Percentiles rank a stretch among this genome's conserved stretches.
phyloP scores from a whole-genome alignment of 805 yeast genomes.

The Jamesozyma spencerorum region DNA sequence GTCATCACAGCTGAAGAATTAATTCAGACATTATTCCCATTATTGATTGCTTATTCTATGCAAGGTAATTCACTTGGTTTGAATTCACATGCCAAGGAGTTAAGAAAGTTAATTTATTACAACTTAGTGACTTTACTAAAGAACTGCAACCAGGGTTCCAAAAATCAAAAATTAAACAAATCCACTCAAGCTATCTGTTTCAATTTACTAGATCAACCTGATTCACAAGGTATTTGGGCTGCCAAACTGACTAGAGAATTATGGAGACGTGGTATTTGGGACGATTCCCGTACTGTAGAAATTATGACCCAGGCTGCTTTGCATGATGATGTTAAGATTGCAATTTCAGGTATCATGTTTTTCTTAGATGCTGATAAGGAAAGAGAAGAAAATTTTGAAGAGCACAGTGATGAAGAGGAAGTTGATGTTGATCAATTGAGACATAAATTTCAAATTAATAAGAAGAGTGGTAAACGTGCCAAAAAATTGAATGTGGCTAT shows the following conservation, averaged over 20 bases:
- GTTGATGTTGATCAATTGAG: slow-evolving; percentile 63
- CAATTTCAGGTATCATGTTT: slow-evolving; percentile 81
- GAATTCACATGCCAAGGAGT: slow-evolving; percentile 62
- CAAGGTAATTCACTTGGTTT: slow-evolving; percentile 36
- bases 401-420: slow-evolving; percentile 56
- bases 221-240: slow-evolving; percentile 89
- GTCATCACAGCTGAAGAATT: slow-evolving; percentile 70
- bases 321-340: slow-evolving; percentile 78
- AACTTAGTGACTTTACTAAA: slow-evolving; percentile 72
- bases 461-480: slow-evolving; percentile 70
- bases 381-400: slow-evolving; percentile 67
- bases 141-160: slow-evolving; percentile 77
- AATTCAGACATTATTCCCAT: slow-evolving; percentile 82
- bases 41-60: slow-evolving; percentile 56
- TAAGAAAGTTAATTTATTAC: slow-evolving; percentile 74
- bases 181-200: slow-evolving; percentile 88
- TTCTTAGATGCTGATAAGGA: slow-evolving; percentile 88
- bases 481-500: slow-evolving; percentile 72
- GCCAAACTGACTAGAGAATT: slow-evolving; percentile 88
- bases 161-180: slow-evolving; percentile 80
- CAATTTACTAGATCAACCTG: slow-evolving; percentile 71
- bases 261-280: slow-evolving; percentile 99
- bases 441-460: slow-evolving; percentile 77
- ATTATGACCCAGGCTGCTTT: slow-evolving; percentile 93
- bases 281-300: slow-evolving; percentile 93